Evolutionary conservation across 805 yeast genomes (phyloP), one percentile per base, ranked within the genome.

Genomic region (Dipodascopsis tothii): DNA sequence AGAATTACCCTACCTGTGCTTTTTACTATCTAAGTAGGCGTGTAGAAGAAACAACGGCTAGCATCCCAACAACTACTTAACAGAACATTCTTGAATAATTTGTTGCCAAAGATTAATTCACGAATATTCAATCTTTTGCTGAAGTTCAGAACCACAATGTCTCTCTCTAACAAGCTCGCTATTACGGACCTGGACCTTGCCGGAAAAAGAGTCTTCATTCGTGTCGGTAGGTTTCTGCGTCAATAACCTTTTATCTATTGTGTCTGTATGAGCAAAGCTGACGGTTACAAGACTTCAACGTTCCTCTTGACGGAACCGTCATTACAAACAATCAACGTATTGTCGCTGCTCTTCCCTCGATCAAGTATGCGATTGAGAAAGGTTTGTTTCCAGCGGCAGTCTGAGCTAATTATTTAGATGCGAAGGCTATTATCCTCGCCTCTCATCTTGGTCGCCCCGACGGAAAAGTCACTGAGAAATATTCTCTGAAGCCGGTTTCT

Each of bases 301-400:
- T 68, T 50, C 72, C 68, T 43, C 80, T 92, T 60, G 97, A 92
- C 65, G 97, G 96, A 59, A 78, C 77, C 63, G 88, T 81, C 66
- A 92, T 92, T 76, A 94, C 99, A 74, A 92, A 94, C 80, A 94
- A 92, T 77, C 97, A 92, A 75, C 83, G 99, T 74, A 92, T 92
- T 64, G 97, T 88, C 61, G 99, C 98, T 67, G 98, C 99, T 58
- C 73, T 94, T 61, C 99, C 99, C 69, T 90, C 99, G 59, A 92
- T 92, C 74, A 70, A 94, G 71, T 92, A 90, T 68, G 96, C 90
- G 43, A 73, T 84, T 66, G 90, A 84, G 65, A 81, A 90, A 58
- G 63, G 58, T 56, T 41, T 45, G 19, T 11, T 9, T 33, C 20
- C 7, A 9, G 20, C 18, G 18, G 7, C 14, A n/a, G 11, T 14